Evolutionary conservation across 805 yeast genomes (phyloP), one percentile per base, ranked within the genome.

Genomic region (Debaryomyces castellii): DNA sequence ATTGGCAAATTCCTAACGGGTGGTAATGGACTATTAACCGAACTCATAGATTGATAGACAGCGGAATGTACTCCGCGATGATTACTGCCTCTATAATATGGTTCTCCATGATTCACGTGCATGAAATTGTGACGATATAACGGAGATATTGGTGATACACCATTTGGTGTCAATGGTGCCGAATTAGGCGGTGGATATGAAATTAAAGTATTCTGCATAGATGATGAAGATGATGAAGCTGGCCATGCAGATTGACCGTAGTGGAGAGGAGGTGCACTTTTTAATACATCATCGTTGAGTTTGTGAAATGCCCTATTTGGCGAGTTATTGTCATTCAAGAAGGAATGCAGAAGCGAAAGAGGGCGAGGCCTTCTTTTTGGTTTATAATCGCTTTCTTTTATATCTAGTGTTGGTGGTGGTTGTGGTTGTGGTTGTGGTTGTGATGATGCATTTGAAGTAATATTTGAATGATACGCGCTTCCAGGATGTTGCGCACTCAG

Each of bases 331-430:
- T 57, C 58, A 22, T 55, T 55, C 22, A 59, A 49, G 47, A 57
- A 59, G 16, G 72, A 62, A 46, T 65, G 69, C 48, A 56, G 67
- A 38, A 71, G 62, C 11, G 70, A 48, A 39, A 71, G 55, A 5
- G 76, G 77, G 34, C 66, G 50, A 12, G 76, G 76, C 45, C 77
- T 60, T 43, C 69, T 53, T 47, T 66, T 69, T 5, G 73, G 73
- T 48, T 67, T 71, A 51, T 60, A 66, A 27, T 60, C 55, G 43
- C 57, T 32, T n/a, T 22, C 28, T 21, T 38, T 21, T 2, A 14
- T 37, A 21, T 43, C 37, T 10, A 44, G 16, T 17, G 40, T 22
- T 27, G 32, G 16, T 28, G 40, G 17, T 27, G 39, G 43, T 24
- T 8, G 45, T 8, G 20, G 14, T 23, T 42, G 39, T 4, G 10